Evolutionary conservation across 345 rosid species (phyloP), one percentile per base, ranked within the genome.

Genomic region (Erodium maritimum): DNA sequence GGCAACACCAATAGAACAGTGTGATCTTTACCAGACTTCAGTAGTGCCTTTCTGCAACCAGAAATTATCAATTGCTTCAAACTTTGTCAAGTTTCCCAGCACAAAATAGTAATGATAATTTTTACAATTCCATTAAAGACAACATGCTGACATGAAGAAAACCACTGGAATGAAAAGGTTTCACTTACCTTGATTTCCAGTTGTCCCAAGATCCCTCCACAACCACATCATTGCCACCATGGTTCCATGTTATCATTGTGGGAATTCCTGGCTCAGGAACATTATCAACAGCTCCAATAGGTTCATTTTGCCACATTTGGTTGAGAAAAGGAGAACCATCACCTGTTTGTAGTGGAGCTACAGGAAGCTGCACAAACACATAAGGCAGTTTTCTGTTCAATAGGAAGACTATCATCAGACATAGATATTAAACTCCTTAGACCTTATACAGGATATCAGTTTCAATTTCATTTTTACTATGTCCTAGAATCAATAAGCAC

Each of bases 201-300:
- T 79, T 82, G 73, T 93, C 97, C 99, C 97, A 87, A 37, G 97
- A 89, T 57, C 99, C 99, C 79, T 85, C 88, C 34, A 93, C 87
- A 3, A 73, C 74, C 53, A 93, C 99, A 24, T 87, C 88, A 69
- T 73, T 79, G 55, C 99, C 99, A 60, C 95, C 99, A 65, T 75
- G 75, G 67, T 69, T 84, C 99, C 99, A 93, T 52, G 87, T 83
- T 66, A 93, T 80, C 42, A 89, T 56, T 19, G 69, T 76, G 17
- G 99, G 99, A 65, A 89, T 78, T 61, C 90, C 96, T 63, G 67
- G 75, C 73, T 85, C 87, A 5, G 69, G 52, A 22, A 80, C 74
- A 54, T 17, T 54, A 68, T 67, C 80, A 61, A 42, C 64, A 61
- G 48, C 72, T 57, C 75, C 84, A 54, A 61, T 77, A 54, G 87